Conservation (phyloP, 2,329 filamentous ascomycete genomes). For the Atkinsonella hypoxylon region DNA sequence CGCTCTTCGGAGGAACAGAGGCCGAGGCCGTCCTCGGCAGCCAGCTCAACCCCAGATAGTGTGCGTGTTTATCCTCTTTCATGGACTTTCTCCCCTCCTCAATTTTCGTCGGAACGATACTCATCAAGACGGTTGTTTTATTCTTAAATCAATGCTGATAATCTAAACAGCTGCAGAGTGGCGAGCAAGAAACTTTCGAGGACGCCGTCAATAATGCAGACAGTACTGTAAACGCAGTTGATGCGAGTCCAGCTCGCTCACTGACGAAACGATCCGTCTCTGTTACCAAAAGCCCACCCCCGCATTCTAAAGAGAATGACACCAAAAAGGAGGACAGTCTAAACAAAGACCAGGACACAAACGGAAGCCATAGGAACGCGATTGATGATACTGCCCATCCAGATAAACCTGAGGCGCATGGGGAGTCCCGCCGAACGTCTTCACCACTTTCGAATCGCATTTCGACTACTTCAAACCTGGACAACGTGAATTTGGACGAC, state of each 20-base stretch:
- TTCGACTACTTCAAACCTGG: slow-evolving; percentile 35
- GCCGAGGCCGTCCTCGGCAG: slow-evolving; percentile 18
- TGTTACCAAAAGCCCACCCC: slow-evolving; percentile 20
- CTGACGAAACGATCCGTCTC: slow-evolving; percentile 38
- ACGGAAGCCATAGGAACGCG: slow-evolving; percentile 9
- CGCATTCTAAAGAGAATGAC: slow-evolving; percentile 5
- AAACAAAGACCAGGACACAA: slow-evolving; percentile 5
- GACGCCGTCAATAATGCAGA: slow-evolving; percentile 56
- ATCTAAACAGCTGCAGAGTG: slow-evolving; percentile 15
- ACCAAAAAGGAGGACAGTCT: background rate
- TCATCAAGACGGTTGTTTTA: background rate
- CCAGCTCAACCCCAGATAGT: slow-evolving; percentile 17
- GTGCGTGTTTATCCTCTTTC: slow-evolving; percentile 14
- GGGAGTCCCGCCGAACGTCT: slow-evolving; percentile 19
- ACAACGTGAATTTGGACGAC: slow-evolving; percentile 57
- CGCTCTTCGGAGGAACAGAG: slow-evolving; percentile 12
- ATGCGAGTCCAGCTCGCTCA: slow-evolving; percentile 52
- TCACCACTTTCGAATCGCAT: slow-evolving; percentile 30
- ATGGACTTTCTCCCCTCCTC: background rate
- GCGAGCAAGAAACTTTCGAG: slow-evolving; percentile 49
- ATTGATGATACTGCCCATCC: slow-evolving; percentile 6
- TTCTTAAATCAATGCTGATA: background rate
- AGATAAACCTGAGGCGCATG: slow-evolving; percentile 11
- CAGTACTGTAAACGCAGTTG: slow-evolving; percentile 48
- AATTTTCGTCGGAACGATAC: background rate